Percentiles rank a stretch among this genome's conserved stretches.
Conservation (phyloP, 208 protist genomes). For the Endotrypanum monterogeii region DNA sequence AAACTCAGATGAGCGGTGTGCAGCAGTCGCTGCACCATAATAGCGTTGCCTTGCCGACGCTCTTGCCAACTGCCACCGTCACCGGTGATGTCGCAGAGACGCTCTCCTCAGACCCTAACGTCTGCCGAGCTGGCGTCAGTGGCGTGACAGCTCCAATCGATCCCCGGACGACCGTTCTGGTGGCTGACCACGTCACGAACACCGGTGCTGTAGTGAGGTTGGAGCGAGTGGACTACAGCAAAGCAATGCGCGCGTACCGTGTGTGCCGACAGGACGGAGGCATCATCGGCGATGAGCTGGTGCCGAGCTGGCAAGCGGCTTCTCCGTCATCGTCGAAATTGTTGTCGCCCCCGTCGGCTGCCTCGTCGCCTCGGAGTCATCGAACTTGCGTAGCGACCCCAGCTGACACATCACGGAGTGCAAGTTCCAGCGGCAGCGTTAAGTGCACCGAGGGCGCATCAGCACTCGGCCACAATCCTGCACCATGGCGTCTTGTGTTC, state of each 20-base stretch:
- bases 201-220: constrained; percentile 62
- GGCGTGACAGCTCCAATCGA: constrained; percentile 12
- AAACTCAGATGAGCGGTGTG: not conserved
- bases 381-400: not conserved
- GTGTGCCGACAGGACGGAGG: constrained; percentile 46
- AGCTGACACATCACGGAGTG: not conserved
- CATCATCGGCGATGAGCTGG: not conserved
- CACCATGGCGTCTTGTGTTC: constrained; percentile 31
- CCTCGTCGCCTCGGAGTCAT: not conserved
- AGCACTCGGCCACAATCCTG: not conserved
- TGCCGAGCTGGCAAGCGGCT: not conserved
- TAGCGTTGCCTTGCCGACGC: not conserved
- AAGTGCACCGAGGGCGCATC: not conserved
- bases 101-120: constrained; percentile 19
- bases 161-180: constrained; percentile 31
- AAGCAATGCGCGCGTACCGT: constrained; percentile 74
- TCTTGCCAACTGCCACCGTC: not conserved
- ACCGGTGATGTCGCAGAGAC: not conserved
- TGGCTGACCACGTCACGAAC: constrained; percentile 60
- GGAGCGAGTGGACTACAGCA: constrained; percentile 68
- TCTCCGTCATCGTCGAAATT: not conserved
- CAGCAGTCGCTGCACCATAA: not conserved
- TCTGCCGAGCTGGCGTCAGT: constrained; percentile 11
- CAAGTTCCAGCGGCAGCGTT: not conserved
- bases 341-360: not conserved